These are phyloP conservation scores for Aspergillus hiratsukae DNA, from an alignment of 2,329 filamentous ascomycete species.

Conservation along the genomic window DNA sequence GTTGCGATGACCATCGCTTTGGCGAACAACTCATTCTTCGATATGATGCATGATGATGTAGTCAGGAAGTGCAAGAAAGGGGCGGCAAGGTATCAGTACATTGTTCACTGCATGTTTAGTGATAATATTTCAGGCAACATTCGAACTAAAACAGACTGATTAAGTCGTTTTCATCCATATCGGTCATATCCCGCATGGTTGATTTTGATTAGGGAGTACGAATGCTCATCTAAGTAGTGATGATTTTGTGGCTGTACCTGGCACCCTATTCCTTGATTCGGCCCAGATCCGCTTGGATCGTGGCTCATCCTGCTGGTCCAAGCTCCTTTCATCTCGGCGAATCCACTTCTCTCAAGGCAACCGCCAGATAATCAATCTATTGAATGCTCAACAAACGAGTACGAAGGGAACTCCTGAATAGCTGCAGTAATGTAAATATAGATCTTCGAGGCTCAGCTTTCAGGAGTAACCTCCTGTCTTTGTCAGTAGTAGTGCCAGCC, in stretches of 20 bases:
- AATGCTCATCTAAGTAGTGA: not conserved
- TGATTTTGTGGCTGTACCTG: not conserved
- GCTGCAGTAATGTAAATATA: not conserved
- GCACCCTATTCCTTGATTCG: not conserved
- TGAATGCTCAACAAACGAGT: constrained; percentile 1
- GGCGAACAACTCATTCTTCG: not conserved
- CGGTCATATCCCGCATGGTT: not conserved
- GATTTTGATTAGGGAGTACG: not conserved
- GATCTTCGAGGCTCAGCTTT: not conserved
- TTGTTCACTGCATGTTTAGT: too few species aligned
- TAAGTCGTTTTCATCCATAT: not conserved
- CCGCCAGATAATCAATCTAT: not conserved
- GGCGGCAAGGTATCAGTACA: not conserved
- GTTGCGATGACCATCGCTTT: not conserved
- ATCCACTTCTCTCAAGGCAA: constrained; percentile 10
- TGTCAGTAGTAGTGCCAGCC: not conserved
- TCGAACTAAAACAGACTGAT: too few species aligned
- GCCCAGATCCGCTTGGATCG: not conserved
- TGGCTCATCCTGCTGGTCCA: constrained; percentile 7
- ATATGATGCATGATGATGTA: not conserved
- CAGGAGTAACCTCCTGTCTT: not conserved
- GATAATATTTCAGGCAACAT: too few species aligned
- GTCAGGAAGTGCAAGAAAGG: not conserved
- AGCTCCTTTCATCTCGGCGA: constrained; percentile 1
- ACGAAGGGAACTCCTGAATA: not conserved